Evolutionary conservation across 2,329 filamentous ascomycete species (phyloP), one percentile per base, ranked within the genome.

Genomic region (Sphaceloma murrayae): DNA sequence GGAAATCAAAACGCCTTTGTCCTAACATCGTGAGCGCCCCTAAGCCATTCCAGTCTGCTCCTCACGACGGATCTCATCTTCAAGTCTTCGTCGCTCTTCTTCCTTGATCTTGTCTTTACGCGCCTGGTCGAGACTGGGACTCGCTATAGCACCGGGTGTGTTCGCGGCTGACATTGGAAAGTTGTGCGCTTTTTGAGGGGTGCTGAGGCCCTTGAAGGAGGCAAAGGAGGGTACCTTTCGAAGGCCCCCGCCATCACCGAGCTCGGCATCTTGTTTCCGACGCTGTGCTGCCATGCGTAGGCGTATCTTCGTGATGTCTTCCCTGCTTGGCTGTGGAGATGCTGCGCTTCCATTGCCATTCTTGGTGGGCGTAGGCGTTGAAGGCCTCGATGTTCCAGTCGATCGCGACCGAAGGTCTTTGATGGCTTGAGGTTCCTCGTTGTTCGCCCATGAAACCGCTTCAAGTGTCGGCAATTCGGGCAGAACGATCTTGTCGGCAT

Each of bases 361-460:
- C 4, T 17, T 13, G n/a, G n/a, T 24, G 4, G 31, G 22, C 22
- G 13, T 36, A 14, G 45, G 17, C 7, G 19, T 34, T 18, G 17
- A 30, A n/a, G 33, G 24, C 29, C 18, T 31, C 13, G 46, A 33
- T 13, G 24, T 5, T 9, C 44, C 34, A 16, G 22, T 27, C 16
- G 32, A 22, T 16, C 21, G 32, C 43, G 16, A 18, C 22, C 16
- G 34, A 24, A 43, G 17, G 14, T 34, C 40, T n/a, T 45, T 48
- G 1, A 51, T 55, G 38, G 70, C 53, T 14, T 74, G 70, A 2
- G 73, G 70, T 38, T 70, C 67, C 40, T 65, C 68, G 24, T 63
- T 64, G 19, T 64, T 65, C 4, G 70, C 72, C 73, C 73, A 76
- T 27, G 56, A 59, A 1, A 76, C 68, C 5, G 66, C 70, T 14